A percentile compares a stretch with the other conserved stretches of the same genome.
phyloP scores from a whole-genome alignment of 345 rosid genomes.

The Gossypium anomalum region DNA sequence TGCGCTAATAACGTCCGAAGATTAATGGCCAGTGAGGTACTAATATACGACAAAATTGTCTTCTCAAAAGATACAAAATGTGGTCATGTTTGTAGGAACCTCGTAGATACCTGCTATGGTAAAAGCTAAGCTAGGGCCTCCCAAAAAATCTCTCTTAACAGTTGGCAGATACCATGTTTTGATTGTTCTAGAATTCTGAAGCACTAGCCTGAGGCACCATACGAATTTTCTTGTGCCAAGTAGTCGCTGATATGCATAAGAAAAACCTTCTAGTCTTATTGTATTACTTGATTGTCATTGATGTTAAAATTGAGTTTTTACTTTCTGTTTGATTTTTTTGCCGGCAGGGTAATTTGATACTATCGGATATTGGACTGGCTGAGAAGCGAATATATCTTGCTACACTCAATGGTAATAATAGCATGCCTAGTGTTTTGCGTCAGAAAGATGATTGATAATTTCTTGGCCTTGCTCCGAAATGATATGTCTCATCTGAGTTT shows the following conservation, averaged over 20 bases:
- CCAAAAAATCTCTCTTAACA: not conserved
- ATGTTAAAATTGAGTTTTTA: not conserved
- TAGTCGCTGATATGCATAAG: not conserved
- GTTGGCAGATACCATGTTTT: not conserved
- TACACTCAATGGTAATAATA: constrained; percentile 98
- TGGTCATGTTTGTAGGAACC: not conserved
- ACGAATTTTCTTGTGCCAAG: not conserved
- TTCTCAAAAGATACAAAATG: not conserved
- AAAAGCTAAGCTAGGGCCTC: not conserved
- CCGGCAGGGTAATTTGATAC: constrained; percentile 74
- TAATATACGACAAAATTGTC: constrained; percentile 10
- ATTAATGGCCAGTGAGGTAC: constrained; percentile 88
- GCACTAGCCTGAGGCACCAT: not conserved
- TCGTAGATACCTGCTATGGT: not conserved
- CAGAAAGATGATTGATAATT: constrained; percentile 83
- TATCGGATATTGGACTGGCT: constrained; percentile 82
- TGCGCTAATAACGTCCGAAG: constrained; percentile 76
- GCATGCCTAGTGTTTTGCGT: constrained; percentile 95
- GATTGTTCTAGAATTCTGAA: not conserved
- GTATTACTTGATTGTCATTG: not conserved
- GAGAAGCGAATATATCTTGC: constrained; percentile 96
- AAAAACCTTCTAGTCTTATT: not conserved
- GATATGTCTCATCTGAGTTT: constrained; percentile 37
- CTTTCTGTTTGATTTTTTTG: constrained; percentile 11
- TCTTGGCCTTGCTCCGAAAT: constrained; percentile 51